phyloP scores from a whole-genome alignment of 768 basidiomycete species.

The Mycena latifolia region DNA sequence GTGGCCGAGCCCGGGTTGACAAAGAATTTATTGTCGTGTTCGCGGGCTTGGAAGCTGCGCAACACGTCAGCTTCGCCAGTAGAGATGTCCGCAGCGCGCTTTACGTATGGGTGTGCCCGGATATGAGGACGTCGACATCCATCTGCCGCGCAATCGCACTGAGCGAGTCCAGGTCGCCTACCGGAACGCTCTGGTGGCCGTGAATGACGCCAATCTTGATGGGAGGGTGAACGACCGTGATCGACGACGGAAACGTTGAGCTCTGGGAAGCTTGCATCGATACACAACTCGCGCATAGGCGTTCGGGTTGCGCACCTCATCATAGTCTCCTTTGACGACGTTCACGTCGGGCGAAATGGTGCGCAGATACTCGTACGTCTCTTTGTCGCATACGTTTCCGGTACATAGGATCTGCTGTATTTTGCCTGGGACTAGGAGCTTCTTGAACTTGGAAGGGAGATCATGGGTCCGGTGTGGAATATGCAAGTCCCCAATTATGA shows the following conservation, averaged over 20 bases:
- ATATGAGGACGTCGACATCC: constrained; percentile 96
- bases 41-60: constrained; percentile 85
- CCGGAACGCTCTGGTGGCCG: constrained; percentile 94
- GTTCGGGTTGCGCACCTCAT: constrained; percentile 74
- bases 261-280: constrained; percentile 51
- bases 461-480: constrained; percentile 94
- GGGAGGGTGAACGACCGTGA: constrained; percentile 84
- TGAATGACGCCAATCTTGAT: constrained; percentile 94
- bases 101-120: constrained; percentile 95
- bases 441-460: constrained; percentile 96
- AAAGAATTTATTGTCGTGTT: constrained; percentile 93
- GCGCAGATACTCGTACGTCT: constrained; percentile 96
- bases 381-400: constrained; percentile 96
- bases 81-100: constrained; percentile 41
- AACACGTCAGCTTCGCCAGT: constrained; percentile 15
- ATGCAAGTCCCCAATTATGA: constrained; percentile 97
- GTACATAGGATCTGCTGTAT: constrained; percentile 98
- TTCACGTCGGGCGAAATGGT: constrained; percentile 95
- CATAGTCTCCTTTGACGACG: constrained; percentile 94
- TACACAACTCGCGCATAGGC: neutral
- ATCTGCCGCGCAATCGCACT: constrained; percentile 91
- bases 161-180: constrained; percentile 93
- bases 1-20: constrained; percentile 96
- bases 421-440: constrained; percentile 94
- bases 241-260: constrained; percentile 81